Evolutionary conservation across 2,329 filamentous ascomycete genomes (phyloP).

Genomic region (Coccinonectria pachysandricola): DNA sequence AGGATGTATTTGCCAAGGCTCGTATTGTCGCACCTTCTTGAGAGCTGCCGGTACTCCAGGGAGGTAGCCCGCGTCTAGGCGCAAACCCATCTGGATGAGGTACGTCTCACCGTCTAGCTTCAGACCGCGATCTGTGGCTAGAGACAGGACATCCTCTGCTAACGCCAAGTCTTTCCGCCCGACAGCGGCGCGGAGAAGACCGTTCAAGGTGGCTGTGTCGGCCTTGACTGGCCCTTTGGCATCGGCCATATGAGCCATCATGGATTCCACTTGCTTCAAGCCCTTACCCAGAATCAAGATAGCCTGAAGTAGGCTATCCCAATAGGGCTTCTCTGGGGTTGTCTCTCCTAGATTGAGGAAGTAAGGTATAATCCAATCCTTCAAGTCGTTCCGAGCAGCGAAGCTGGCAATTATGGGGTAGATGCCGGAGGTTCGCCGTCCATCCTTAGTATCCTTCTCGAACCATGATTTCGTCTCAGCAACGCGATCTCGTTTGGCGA

Average conservation of each 20-base stretch:
- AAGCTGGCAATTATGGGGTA: constrained; percentile 31
- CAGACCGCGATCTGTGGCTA: constrained; percentile 57
- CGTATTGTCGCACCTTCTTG: constrained; percentile 28
- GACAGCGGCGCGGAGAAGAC: constrained; percentile 62
- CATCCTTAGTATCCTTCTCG: constrained; percentile 36
- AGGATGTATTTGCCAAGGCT: constrained; percentile 30
- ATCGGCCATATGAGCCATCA: constrained; percentile 63
- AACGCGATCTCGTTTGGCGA: constrained; percentile 45
- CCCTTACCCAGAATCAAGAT: constrained; percentile 58
- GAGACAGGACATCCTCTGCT: constrained; percentile 60
- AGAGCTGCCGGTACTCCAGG: constrained; percentile 59
- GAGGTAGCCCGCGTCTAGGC: constrained; percentile 62
- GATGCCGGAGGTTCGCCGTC: constrained; percentile 11
- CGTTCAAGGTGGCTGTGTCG: constrained; percentile 65
- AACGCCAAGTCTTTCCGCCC: constrained; percentile 59
- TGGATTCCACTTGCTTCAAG: constrained; percentile 38
- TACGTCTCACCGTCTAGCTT: constrained; percentile 59
- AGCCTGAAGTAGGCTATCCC: constrained; percentile 67
- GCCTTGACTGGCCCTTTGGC: constrained; percentile 42
- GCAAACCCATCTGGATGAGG: constrained; percentile 65
- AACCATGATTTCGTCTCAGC: constrained; percentile 61
- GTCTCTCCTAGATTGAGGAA: constrained; percentile 42
- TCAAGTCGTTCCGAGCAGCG: constrained; percentile 47
- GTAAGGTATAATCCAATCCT: constrained; percentile 51
- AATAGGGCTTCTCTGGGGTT: constrained; percentile 42